Percentiles rank a stretch among this genome's conserved stretches.
These are phyloP conservation scores for Phytophthora multivora DNA, from an alignment of 352 stramenopile genomes.

Conservation along the genomic window DNA sequence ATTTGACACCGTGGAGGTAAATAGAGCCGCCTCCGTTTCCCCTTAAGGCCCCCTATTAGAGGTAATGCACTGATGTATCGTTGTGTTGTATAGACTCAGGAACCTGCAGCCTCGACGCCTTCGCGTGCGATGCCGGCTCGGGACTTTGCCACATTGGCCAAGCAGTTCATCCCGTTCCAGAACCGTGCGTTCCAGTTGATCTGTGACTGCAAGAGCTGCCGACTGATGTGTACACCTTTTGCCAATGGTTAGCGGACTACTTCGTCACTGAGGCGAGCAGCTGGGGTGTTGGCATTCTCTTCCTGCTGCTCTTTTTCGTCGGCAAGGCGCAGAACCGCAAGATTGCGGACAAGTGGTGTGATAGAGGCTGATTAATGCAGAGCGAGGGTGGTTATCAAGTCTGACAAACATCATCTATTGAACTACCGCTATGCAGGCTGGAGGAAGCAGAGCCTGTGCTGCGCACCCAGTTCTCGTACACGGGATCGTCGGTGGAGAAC, in stretches of 20 bases:
- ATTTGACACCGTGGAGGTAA: constrained; percentile 47
- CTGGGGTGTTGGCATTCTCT: constrained; percentile 53
- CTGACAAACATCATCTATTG: not conserved
- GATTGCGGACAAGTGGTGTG: constrained; percentile 77
- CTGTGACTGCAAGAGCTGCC: not conserved
- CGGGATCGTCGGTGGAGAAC: constrained; percentile 59
- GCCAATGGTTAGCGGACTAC: constrained; percentile 40
- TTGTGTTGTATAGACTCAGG: constrained; percentile 11
- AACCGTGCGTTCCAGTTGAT: constrained; percentile 26
- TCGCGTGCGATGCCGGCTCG: constrained; percentile 14
- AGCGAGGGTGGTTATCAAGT: not conserved
- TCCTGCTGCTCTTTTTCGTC: constrained; percentile 63
- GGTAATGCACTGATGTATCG: not conserved
- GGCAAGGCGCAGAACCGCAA: constrained; percentile 71
- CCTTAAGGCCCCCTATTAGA: not conserved
- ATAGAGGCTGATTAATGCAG: constrained; percentile 26
- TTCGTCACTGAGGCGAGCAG: constrained; percentile 56
- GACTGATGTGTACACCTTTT: constrained; percentile 1
- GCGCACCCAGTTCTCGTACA: constrained; percentile 79
- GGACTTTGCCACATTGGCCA: constrained; percentile 30
- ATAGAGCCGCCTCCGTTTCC: not conserved
- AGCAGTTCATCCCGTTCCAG: constrained; percentile 44
- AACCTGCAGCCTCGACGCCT: constrained; percentile 6
- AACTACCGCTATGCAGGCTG: constrained; percentile 48
- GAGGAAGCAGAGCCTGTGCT: constrained; percentile 69